phyloP scores from a whole-genome alignment of 495 filamentous ascomycete genomes.

The Lepidopterella palustris region DNA sequence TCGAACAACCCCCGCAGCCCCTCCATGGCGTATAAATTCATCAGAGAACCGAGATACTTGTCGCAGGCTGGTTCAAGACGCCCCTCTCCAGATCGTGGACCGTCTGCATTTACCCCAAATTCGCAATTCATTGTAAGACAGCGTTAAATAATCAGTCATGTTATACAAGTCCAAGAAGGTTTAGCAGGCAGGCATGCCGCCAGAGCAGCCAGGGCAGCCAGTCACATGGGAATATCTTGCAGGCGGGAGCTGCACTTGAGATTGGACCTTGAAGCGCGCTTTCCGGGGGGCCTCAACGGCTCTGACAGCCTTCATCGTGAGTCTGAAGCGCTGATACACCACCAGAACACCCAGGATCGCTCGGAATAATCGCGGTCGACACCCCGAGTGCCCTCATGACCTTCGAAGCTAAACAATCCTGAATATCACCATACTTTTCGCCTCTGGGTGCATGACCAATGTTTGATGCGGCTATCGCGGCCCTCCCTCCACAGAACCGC shows the following conservation, averaged over 20 bases:
- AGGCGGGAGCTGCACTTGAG: neutral
- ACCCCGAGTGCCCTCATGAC: neutral
- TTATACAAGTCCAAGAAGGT: too few relatives aligned
- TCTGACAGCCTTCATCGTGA: neutral
- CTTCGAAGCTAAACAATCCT: neutral
- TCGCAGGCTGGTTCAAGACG: neutral
- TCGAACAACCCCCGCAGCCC: neutral
- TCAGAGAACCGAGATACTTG: too few relatives aligned
- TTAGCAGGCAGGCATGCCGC: too few relatives aligned
- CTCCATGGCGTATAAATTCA: neutral
- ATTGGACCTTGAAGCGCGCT: slow-evolving; percentile 5
- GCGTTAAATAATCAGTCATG: neutral
- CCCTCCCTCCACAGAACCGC: neutral
- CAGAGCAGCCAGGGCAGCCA: neutral
- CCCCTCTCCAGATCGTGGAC: neutral
- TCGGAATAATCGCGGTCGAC: too few relatives aligned
- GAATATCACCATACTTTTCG: neutral
- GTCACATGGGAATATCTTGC: neutral
- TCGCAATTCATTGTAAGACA: neutral
- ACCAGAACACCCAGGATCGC: too few relatives aligned
- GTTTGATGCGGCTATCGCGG: neutral
- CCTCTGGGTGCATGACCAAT: neutral
- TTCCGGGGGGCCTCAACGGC: neutral
- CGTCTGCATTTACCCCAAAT: neutral
- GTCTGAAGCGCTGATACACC: neutral